Conservation (phyloP, 306 rosid genomes). For the Malus domestica region DNA sequence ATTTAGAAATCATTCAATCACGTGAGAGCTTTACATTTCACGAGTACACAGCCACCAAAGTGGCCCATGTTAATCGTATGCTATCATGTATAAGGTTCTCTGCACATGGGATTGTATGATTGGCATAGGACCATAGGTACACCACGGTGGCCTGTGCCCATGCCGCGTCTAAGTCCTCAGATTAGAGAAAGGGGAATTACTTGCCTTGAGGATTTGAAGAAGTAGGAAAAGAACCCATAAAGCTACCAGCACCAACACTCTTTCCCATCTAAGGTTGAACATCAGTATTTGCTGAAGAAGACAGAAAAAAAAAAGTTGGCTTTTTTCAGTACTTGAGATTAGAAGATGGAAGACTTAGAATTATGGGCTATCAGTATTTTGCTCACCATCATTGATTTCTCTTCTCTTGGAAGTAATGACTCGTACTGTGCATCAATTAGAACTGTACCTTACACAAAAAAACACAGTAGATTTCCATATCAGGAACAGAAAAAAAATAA, state of each 20-base stretch:
- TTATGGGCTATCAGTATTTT: background rate
- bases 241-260: conserved; percentile 30
- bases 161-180: background rate
- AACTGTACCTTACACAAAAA: conserved; percentile 39
- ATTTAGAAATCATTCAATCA: no score
- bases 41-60: no score
- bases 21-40: no score
- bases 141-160: no score
- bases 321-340: background rate
- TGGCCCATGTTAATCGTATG: no score
- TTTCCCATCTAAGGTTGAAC: conserved; percentile 68
- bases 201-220: conserved; percentile 72
- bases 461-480: background rate
- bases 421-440: conserved; percentile 41
- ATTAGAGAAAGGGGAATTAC: background rate
- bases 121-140: no score
- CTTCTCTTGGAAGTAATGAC: conserved; percentile 46
- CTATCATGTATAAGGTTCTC: no score
- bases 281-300: conserved; percentile 49
- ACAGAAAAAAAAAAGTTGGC: background rate
- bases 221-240: conserved; percentile 65
- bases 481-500: background rate
- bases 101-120: no score
- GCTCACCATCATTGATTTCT: conserved; percentile 54
- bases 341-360: background rate